A percentile compares a stretch with the other conserved stretches of the same genome.
These are phyloP conservation scores for Sclerotinia trifoliorum DNA, from an alignment of 2,329 filamentous ascomycete species.

Conservation along the genomic window DNA sequence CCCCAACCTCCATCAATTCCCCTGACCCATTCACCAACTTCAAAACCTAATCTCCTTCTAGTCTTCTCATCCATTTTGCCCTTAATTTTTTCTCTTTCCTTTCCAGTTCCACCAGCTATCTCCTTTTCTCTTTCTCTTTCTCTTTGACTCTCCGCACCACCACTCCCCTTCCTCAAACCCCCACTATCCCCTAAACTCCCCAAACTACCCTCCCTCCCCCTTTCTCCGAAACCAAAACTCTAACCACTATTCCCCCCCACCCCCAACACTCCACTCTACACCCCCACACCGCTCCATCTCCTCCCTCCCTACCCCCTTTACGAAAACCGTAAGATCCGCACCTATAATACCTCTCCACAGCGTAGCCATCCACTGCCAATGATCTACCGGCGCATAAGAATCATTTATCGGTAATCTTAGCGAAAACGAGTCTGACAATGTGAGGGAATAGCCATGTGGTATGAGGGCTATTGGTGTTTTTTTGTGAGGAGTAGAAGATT, in stretches of 20 bases:
- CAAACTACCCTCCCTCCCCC: slow-evolving; percentile 63
- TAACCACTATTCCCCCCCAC: slow-evolving; percentile 55
- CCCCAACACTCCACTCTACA: slow-evolving; percentile 57
- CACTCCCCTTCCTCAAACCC: slow-evolving; percentile 54
- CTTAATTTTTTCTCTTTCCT: slow-evolving; percentile 5
- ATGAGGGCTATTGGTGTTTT: slow-evolving; percentile 70
- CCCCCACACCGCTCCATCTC: slow-evolving; percentile 46
- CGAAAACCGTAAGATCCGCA: slow-evolving; percentile 75
- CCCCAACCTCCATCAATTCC: slow-evolving; percentile 31
- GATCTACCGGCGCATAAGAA: slow-evolving; percentile 76
- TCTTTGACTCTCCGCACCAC: neutral
- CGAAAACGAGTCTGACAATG: slow-evolving; percentile 73
- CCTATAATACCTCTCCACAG: slow-evolving; percentile 86
- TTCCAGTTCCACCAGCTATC: neutral
- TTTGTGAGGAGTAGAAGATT: slow-evolving; percentile 31
- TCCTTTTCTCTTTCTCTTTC: neutral
- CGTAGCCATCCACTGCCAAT: slow-evolving; percentile 97
- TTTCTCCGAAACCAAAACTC: slow-evolving; percentile 43
- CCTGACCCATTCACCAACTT: slow-evolving; percentile 77
- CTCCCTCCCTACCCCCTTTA: slow-evolving; percentile 44
- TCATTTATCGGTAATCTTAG: slow-evolving; percentile 72
- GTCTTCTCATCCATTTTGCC: slow-evolving; percentile 62
- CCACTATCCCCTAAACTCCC: slow-evolving; percentile 78
- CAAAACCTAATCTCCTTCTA: slow-evolving; percentile 75
- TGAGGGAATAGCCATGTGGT: slow-evolving; percentile 75